A percentile compares a stretch with the other conserved stretches of the same genome.
phyloP scores from a whole-genome alignment of 1,139 yeast species.

The Pichia sp. region DNA sequence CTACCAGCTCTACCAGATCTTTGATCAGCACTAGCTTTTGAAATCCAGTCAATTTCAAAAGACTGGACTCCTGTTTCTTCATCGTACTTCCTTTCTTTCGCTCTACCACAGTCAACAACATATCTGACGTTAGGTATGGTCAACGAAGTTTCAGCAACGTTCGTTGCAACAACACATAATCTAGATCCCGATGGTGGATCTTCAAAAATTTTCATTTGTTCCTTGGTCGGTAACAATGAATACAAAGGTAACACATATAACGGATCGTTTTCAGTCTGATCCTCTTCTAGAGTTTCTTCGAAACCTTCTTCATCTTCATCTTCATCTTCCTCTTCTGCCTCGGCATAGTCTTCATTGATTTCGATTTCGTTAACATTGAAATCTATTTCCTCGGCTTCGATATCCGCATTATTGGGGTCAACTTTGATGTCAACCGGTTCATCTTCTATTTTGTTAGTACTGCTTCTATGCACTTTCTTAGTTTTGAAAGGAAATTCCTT shows the following conservation, averaged over 20 bases:
- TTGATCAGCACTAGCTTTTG: slow-evolving; percentile 95
- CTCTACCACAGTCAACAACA: slow-evolving; percentile 92
- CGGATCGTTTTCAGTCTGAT: slow-evolving; percentile 76
- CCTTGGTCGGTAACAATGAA: slow-evolving; percentile 84
- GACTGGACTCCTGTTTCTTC: slow-evolving; percentile 89
- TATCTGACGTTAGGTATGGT: slow-evolving; percentile 95
- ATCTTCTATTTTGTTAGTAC: slow-evolving; percentile 30
- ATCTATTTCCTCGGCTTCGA: slow-evolving; percentile 87
- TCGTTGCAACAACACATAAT: slow-evolving; percentile 90
- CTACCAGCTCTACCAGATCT: slow-evolving; percentile 99
- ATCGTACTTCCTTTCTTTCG: slow-evolving; percentile 82
- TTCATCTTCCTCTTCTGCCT: slow-evolving; percentile 18
- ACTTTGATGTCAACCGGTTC: slow-evolving; percentile 46
- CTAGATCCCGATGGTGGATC: slow-evolving; percentile 82
- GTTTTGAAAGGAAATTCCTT: slow-evolving; percentile 62
- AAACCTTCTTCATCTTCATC: slow-evolving; percentile 63
- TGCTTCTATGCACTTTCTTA: slow-evolving; percentile 23
- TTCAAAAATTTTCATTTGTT: slow-evolving; percentile 91
- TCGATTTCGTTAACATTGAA: slow-evolving; percentile 43
- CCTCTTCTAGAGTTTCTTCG: slow-evolving; percentile 73
- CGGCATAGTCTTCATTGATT: slow-evolving; percentile 31
- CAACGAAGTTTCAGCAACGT: slow-evolving; percentile 95
- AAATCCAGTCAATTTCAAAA: slow-evolving; percentile 86
- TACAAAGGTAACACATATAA: slow-evolving; percentile 87
- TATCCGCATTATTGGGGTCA: slow-evolving; percentile 55